Evolutionary conservation across 495 filamentous ascomycete genomes (phyloP).

Genomic region (Tuber aestivum): DNA sequence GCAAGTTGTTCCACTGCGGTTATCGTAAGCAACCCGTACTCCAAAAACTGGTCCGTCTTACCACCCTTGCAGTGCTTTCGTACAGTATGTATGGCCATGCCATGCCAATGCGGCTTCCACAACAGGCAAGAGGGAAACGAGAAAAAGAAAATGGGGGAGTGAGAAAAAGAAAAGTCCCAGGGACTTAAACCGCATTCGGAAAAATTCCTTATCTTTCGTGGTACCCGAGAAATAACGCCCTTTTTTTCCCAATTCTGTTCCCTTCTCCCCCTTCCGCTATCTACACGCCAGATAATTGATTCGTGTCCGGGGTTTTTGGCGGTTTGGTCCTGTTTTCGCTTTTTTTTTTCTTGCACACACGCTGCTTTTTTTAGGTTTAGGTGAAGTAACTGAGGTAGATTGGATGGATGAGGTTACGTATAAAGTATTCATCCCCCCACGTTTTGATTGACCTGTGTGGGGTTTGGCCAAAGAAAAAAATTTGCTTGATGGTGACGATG

Average conservation of each 20-base stretch:
- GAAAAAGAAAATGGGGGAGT: not conserved
- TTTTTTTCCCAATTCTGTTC: constrained; percentile 3
- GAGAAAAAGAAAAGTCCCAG: not conserved
- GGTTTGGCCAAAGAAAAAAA: not conserved
- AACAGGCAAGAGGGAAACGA: not conserved
- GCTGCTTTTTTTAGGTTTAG: constrained; percentile 4
- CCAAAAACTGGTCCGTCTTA: not conserved
- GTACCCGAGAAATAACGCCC: constrained; percentile 34
- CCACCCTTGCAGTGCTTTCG: not conserved
- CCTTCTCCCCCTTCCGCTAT: constrained; percentile 7
- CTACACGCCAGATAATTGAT: constrained; percentile 15
- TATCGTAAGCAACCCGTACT: no score
- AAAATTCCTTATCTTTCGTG: constrained; percentile 34
- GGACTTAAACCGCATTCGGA: constrained; percentile 15
- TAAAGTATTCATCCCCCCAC: constrained; percentile 4
- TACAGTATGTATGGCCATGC: no score
- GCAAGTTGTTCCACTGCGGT: no score
- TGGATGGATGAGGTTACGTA: not conserved
- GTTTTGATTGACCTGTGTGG: not conserved
- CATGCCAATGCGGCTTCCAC: not conserved
- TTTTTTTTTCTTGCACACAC: not conserved
- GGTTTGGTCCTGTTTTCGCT: not conserved
- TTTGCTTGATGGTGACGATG: not conserved
- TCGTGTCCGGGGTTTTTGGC: not conserved
- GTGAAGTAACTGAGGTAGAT: not conserved